Percentiles rank a stretch among this genome's conserved stretches.
phyloP scores from a whole-genome alignment of 1,139 yeast genomes.

The Kodamaea derodonti region DNA sequence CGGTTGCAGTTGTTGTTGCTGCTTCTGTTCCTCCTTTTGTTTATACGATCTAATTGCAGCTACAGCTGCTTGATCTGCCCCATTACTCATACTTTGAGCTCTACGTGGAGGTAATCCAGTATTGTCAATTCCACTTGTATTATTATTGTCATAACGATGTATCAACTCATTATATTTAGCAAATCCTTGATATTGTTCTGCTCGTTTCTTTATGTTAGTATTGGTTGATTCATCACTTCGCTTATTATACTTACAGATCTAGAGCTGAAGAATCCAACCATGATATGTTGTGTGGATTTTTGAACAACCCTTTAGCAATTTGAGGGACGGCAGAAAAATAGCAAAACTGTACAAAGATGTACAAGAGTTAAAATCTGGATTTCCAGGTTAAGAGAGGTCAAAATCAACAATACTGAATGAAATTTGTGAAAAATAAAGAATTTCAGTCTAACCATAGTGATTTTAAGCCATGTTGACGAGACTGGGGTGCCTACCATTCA shows the following conservation, averaged over 20 bases:
- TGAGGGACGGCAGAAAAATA: no score
- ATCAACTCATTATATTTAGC: slow-evolving; percentile 34
- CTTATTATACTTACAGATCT: slow-evolving; percentile 11
- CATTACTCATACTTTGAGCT: slow-evolving; percentile 22
- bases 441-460: no score
- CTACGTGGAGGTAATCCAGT: slow-evolving; percentile 9
- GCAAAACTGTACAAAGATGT: no score
- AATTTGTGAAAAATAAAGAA: no score
- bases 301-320: no score
- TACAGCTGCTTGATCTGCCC: slow-evolving; percentile 43
- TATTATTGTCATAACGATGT: slow-evolving; percentile 19
- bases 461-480: no score
- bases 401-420: no score
- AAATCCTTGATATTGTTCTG: slow-evolving; percentile 33
- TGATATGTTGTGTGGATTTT: no score
- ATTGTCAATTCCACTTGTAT: slow-evolving; percentile 4
- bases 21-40: slow-evolving; percentile 1
- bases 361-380: no score
- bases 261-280: slow-evolving; percentile 15
- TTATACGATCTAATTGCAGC: slow-evolving; percentile 36
- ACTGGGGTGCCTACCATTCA: no score
- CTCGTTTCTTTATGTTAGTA: slow-evolving; percentile 11
- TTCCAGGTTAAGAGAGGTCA: no score
- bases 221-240: not conserved
- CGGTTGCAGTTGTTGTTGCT: not conserved